Evolutionary conservation across 495 filamentous ascomycete species (phyloP).

Genomic region (Niebla homalea): DNA sequence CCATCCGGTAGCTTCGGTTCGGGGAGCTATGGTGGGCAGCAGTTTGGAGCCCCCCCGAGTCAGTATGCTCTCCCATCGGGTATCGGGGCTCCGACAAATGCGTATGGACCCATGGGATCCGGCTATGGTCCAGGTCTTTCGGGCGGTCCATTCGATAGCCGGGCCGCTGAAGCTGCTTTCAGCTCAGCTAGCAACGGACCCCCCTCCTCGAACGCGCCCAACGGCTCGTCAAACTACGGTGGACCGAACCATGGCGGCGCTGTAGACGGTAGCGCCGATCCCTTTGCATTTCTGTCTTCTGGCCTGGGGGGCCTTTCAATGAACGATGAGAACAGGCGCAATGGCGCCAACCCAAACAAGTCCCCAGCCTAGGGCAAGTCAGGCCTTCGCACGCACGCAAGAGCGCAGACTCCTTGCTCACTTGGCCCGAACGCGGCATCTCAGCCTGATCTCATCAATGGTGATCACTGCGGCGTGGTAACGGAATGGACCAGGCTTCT

Average conservation of each 20-base stretch:
- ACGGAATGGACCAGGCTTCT: neutral
- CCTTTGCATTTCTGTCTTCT: slow-evolving; percentile 78
- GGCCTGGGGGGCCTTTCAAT: slow-evolving; percentile 72
- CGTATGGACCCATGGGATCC: slow-evolving; percentile 71
- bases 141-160: slow-evolving; percentile 82
- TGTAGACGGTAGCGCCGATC: slow-evolving; percentile 51
- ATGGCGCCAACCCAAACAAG: slow-evolving; percentile 55
- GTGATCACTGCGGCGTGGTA: neutral
- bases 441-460: neutral
- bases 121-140: slow-evolving; percentile 62
- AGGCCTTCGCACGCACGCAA: neutral
- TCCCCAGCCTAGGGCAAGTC: slow-evolving; percentile 39
- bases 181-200: slow-evolving; percentile 68
- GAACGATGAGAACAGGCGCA: slow-evolving; percentile 72
- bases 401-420: neutral
- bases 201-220: slow-evolving; percentile 36
- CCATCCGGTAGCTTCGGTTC: slow-evolving; percentile 57
- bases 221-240: slow-evolving; percentile 33
- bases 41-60: slow-evolving; percentile 78
- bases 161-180: slow-evolving; percentile 84
- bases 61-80: slow-evolving; percentile 87
- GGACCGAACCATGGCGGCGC: slow-evolving; percentile 41
- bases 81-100: slow-evolving; percentile 58
- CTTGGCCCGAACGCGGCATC: neutral
- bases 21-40: slow-evolving; percentile 61